Percentiles rank a stretch among this genome's conserved stretches.
Conservation (phyloP, 208 protist genomes). For the Blechomonas ayalai region DNA sequence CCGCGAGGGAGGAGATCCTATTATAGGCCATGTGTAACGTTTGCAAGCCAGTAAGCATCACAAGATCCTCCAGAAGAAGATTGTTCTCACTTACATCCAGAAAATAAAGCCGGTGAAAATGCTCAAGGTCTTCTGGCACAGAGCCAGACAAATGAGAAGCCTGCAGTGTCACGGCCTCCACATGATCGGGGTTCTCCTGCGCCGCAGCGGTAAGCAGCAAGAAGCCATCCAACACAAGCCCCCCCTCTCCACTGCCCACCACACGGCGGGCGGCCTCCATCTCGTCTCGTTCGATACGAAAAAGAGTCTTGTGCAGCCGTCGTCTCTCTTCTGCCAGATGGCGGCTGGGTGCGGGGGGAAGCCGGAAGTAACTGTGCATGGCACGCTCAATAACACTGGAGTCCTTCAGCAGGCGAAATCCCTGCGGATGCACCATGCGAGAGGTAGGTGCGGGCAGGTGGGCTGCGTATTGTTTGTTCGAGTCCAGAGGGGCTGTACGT, state of each 20-base stretch:
- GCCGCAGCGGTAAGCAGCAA: conserved; percentile 58
- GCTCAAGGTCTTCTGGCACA: conserved; percentile 63
- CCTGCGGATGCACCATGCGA: conserved; percentile 69
- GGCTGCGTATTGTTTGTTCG: too few relatives aligned
- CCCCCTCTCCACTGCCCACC: conserved; percentile 19
- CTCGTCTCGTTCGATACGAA: conserved; percentile 34
- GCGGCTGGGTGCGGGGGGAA: conserved; percentile 54
- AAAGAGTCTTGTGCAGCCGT: conserved; percentile 28
- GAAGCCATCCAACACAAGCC: conserved; percentile 73
- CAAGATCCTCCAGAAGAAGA: conserved; percentile 52
- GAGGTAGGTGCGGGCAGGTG: too few relatives aligned
- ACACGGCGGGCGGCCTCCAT: conserved; percentile 16
- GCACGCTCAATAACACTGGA: conserved; percentile 66
- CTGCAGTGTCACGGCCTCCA: conserved; percentile 65
- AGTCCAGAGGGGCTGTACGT: too few relatives aligned
- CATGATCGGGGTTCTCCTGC: conserved; percentile 53
- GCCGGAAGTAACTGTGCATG: conserved; percentile 82
- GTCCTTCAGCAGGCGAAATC: conserved; percentile 80
- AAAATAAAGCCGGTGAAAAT: conserved; percentile 57
- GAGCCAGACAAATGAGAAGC: conserved; percentile 46
- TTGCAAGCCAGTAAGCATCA: conserved; percentile 50
- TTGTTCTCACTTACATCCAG: conserved; percentile 84
- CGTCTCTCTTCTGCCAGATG: conserved; percentile 31
- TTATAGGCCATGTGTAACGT: conserved; percentile 79
- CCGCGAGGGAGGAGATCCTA: conserved; percentile 40